Conservation (phyloP, 352 stramenopile genomes). For the Hyaloperonospora arabidopsidis region DNA sequence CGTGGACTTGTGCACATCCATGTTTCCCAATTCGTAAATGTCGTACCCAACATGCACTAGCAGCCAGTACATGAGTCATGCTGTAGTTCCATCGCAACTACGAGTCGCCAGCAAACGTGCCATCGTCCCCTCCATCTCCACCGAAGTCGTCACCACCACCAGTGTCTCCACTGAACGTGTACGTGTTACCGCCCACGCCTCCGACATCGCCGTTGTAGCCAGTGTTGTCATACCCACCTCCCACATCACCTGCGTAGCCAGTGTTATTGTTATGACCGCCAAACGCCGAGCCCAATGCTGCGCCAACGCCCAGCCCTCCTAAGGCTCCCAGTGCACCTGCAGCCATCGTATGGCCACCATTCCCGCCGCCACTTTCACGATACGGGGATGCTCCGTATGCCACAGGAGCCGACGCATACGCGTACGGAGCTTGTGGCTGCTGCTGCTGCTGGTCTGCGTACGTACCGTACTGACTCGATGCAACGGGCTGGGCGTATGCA, state of each 20-base stretch:
- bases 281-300: slow-evolving; percentile 40
- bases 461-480: slow-evolving; percentile 37
- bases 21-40: too few species aligned
- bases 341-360: slow-evolving; percentile 22
- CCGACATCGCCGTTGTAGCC: slow-evolving; percentile 34
- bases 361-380: slow-evolving; percentile 8
- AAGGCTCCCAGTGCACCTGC: slow-evolving; percentile 40
- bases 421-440: slow-evolving; percentile 34
- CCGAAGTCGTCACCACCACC: slow-evolving; percentile 31
- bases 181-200: slow-evolving; percentile 16
- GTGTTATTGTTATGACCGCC: slow-evolving; percentile 21
- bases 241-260: slow-evolving; percentile 31
- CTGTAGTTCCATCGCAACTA: slow-evolving; percentile 14
- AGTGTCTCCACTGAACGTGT: slow-evolving; percentile 55
- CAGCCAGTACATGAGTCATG: too few species aligned
- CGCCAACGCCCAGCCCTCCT: slow-evolving; percentile 42
- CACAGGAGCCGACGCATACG: slow-evolving; percentile 43
- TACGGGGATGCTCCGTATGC: slow-evolving; percentile 23
- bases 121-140: slow-evolving; percentile 28
- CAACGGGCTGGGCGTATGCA: slow-evolving; percentile 32
- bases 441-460: slow-evolving; percentile 23
- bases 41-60: too few species aligned
- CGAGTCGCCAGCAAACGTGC: slow-evolving; percentile 47
- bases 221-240: slow-evolving; percentile 9
- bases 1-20: too few species aligned